phyloP scores from a whole-genome alignment of 164 flowering plant genomes.

The Magnolia kwangsiensis region DNA sequence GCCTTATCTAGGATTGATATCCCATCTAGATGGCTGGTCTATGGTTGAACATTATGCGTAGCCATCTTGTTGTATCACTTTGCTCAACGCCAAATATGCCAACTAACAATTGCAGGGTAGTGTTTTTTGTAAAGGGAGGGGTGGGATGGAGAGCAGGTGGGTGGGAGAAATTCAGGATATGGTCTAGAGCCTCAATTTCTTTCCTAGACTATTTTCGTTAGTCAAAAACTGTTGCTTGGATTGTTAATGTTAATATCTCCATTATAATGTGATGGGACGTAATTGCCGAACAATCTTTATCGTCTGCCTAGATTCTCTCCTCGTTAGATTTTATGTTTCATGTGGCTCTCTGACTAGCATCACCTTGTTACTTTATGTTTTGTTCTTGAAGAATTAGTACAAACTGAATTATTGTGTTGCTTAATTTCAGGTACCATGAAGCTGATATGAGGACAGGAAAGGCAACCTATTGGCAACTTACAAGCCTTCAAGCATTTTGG shows the following conservation, averaged over 20 bases:
- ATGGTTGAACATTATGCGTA: no score
- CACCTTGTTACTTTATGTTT: neutral
- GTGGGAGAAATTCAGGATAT: no score
- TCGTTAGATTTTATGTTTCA: no score
- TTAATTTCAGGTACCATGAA: slow-evolving; percentile 81
- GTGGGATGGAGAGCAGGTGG: no score
- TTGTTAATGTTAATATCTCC: neutral
- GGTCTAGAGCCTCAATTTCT: no score
- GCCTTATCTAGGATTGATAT: no score
- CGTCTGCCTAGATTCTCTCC: neutral
- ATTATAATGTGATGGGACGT: neutral
- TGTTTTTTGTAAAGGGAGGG: no score
- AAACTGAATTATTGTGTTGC: neutral
- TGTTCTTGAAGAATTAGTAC: neutral
- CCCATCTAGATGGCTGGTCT: no score
- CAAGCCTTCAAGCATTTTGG: slow-evolving; percentile 99
- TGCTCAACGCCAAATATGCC: no score
- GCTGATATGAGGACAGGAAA: slow-evolving; percentile 97
- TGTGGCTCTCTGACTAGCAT: neutral
- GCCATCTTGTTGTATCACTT: no score
- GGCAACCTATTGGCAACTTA: slow-evolving; percentile 99
- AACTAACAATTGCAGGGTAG: no score
- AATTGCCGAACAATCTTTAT: neutral
- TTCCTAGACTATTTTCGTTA: neutral
- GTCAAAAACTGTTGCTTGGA: neutral